These are phyloP conservation scores for Pelargonium cotyledonis DNA, from an alignment of 441 rosid species.

Conservation along the genomic window DNA sequence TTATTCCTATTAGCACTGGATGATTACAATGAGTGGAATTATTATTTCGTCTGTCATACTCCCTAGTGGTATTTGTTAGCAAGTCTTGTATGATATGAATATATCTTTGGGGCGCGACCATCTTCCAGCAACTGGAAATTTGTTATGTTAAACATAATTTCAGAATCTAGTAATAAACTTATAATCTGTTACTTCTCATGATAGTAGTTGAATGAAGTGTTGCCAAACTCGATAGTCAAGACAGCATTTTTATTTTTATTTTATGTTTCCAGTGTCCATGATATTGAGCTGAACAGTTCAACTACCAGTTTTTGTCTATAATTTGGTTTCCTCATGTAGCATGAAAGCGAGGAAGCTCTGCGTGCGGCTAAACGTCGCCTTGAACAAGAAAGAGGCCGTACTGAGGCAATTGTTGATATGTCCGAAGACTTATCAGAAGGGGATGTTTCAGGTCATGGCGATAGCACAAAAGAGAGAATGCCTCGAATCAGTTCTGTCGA, in stretches of 20 bases:
- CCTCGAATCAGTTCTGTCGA: conserved; percentile 80
- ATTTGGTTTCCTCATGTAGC: conserved; percentile 32
- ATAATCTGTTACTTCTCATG: no score
- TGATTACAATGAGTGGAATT: no score
- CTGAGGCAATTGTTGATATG: conserved; percentile 90
- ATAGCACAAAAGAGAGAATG: conserved; percentile 52
- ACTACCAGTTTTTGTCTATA: neutral
- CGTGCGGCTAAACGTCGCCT: conserved; percentile 62
- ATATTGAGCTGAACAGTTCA: neutral
- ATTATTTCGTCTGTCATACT: no score
- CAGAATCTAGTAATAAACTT: no score
- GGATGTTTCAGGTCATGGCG: conserved; percentile 67
- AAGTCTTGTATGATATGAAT: no score
- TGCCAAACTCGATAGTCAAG: neutral
- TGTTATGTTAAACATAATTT: no score
- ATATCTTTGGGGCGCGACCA: no score
- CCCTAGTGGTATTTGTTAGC: no score
- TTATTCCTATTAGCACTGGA: no score
- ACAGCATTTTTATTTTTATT: neutral
- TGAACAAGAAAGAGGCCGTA: conserved; percentile 82
- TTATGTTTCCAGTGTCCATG: neutral
- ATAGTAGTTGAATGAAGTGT: neutral
- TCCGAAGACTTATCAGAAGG: conserved; percentile 93
- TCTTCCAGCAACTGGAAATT: no score
- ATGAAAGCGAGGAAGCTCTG: conserved; percentile 65